phyloP scores from a whole-genome alignment of 352 stramenopile species.

The Blastocystis sp. region DNA sequence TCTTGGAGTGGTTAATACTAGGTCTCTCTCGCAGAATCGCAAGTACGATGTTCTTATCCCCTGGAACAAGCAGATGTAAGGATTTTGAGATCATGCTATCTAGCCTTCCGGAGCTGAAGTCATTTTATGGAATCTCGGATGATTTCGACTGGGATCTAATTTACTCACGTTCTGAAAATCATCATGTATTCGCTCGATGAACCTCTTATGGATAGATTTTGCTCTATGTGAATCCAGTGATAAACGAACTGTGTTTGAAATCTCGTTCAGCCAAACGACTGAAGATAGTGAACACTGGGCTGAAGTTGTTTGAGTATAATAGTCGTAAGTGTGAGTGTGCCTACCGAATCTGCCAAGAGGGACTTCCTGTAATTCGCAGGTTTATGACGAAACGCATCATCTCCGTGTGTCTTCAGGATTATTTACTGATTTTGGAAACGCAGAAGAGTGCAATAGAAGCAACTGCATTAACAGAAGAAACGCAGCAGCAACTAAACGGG shows the following conservation, averaged over 20 bases:
- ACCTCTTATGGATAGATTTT: conserved; percentile 76
- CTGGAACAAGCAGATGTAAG: conserved; percentile 3
- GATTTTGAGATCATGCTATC: background rate
- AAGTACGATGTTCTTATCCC: conserved; percentile 20
- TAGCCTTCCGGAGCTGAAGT: conserved; percentile 63
- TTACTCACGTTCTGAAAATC: conserved; percentile 78
- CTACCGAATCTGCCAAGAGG: conserved; percentile 81
- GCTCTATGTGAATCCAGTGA: conserved; percentile 65
- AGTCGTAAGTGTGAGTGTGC: conserved; percentile 71
- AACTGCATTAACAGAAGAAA: background rate
- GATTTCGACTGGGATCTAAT: conserved; percentile 74
- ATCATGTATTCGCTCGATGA: conserved; percentile 77
- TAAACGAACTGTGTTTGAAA: background rate
- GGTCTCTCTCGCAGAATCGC: conserved; percentile 58
- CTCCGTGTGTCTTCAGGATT: background rate
- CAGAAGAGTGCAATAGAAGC: conserved; percentile 22
- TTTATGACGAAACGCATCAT: conserved; percentile 79
- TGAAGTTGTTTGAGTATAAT: conserved; percentile 85
- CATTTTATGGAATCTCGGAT: conserved; percentile 73
- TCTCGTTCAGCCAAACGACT: background rate
- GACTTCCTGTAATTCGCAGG: conserved; percentile 75
- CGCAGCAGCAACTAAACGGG: background rate
- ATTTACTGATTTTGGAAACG: background rate
- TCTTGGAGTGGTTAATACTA: conserved; percentile 12
- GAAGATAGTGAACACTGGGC: conserved; percentile 80